Base-by-base conservation (phyloP, 441 rosid species). In the Bocquillonia castaneifolia region DNA sequence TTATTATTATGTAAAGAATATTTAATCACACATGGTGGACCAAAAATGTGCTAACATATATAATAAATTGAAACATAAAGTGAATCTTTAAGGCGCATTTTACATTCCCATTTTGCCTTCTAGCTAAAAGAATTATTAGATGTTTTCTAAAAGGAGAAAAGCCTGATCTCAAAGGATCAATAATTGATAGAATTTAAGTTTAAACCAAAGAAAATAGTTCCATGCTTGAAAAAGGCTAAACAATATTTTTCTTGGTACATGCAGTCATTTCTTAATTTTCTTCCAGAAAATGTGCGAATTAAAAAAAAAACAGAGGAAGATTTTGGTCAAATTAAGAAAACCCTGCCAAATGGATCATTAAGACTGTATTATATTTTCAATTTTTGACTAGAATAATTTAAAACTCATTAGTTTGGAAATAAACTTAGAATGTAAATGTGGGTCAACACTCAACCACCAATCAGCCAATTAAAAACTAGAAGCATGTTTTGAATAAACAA, bases 391-490 rank as follows among this genome's bases (percentile, higher is more conserved):
- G 55, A 66, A 74, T 28, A 3, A 36, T 36, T 36, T 3, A 31
- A 62, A 32, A 57, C 23, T 5, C 18, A 68, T 40, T 15, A 2
- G 28, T 40, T 34, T 45, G 29, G 36, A 55, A 64, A 44, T 13
- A 17, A 47, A 17, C 4, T 53, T 45, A 45, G 22, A 10, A 6
- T 14, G 18, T 20, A 67, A 6, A 31, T 40, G 39, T 47, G 69
- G 76, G 72, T 72, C 74, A 72, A 66, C 6, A 52, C 61, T 62
- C 72, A 79, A 61, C 59, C 9, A 58, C 59, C 67, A 71, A 73
- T 64, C 20, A 59, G 57, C 40, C 56, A 66, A 34, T 61, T 40
- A 20, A 54, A 61, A 65, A 64, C 23, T 8, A 39, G 14, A 50
- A 72, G 36, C 52, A 39, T 29, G 55, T 63, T 63, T 63, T 23